phyloP scores from a whole-genome alignment of 345 rosid genomes.

The Combretum micranthum region DNA sequence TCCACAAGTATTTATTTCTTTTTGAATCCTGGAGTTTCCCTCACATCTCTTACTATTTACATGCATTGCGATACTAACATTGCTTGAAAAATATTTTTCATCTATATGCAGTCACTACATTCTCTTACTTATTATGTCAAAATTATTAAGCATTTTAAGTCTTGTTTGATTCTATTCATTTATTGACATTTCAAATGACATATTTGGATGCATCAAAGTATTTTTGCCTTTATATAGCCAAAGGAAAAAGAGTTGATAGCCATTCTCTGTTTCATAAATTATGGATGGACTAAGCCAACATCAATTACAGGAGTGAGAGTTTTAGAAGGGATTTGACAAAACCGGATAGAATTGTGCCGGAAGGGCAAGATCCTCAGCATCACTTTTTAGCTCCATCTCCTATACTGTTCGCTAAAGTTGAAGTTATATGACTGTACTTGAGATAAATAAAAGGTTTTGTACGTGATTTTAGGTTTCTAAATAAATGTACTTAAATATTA shows the following conservation, averaged over 20 bases:
- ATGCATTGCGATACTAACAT: too few species aligned
- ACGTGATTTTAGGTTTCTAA: too few species aligned
- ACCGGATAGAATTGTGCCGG: constrained; percentile 17
- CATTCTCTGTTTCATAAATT: constrained; percentile 9
- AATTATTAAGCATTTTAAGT: constrained; percentile 4
- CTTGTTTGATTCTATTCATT: constrained; percentile 19
- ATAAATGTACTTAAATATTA: too few species aligned
- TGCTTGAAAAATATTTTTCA: too few species aligned
- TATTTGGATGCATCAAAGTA: too few species aligned
- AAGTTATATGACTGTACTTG: too few species aligned
- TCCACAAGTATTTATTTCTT: too few species aligned
- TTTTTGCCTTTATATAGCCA: neutral
- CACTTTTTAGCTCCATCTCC: constrained; percentile 12
- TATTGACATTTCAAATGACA: constrained; percentile 9
- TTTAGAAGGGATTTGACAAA: constrained; percentile 3
- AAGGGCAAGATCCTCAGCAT: constrained; percentile 36
- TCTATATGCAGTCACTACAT: neutral
- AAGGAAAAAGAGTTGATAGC: constrained; percentile 15
- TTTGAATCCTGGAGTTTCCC: too few species aligned
- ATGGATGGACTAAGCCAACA: constrained; percentile 12
- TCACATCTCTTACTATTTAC: too few species aligned
- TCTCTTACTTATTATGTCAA: constrained; percentile 7
- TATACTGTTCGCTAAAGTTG: too few species aligned
- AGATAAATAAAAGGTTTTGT: too few species aligned
- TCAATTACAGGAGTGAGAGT: neutral